Conservation (phyloP, 2,329 filamentous ascomycete species). For the Colletotrichum sublineola region DNA sequence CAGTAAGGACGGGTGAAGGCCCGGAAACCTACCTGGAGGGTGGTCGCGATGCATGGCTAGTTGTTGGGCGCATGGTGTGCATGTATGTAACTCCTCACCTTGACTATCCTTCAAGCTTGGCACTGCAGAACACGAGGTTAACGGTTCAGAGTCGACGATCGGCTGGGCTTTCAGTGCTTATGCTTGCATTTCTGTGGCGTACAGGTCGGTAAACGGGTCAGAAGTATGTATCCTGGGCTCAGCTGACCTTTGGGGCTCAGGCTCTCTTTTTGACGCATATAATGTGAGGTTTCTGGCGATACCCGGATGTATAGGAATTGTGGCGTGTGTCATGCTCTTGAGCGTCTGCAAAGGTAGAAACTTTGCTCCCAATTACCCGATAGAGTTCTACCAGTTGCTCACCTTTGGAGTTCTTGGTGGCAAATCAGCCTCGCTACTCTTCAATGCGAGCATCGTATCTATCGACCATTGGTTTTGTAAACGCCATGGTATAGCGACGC, state of each 20-base stretch:
- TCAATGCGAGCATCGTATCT: conserved; percentile 75
- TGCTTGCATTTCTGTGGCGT: conserved; percentile 78
- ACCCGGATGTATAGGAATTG: conserved; percentile 67
- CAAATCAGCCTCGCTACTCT: conserved; percentile 74
- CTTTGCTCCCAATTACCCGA: too few relatives aligned
- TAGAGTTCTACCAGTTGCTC: conserved; percentile 78
- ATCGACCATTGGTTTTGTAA: conserved; percentile 78
- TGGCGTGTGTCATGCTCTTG: conserved; percentile 69
- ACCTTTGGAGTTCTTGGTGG: conserved; percentile 77
- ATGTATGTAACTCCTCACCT: conserved; percentile 74
- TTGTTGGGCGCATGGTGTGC: conserved; percentile 80
- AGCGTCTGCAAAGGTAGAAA: conserved; percentile 66
- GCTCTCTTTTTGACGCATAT: conserved; percentile 78
- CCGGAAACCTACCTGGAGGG: conserved; percentile 73
- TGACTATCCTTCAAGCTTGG: conserved; percentile 79
- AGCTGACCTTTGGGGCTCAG: conserved; percentile 22
- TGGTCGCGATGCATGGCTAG: conserved; percentile 75
- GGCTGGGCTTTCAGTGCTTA: conserved; percentile 83
- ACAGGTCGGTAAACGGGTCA: conserved; percentile 63
- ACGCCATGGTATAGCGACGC: conserved; percentile 76
- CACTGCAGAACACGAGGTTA: conserved; percentile 73
- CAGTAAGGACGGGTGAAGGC: background rate
- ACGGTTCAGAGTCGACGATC: conserved; percentile 66
- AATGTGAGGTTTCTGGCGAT: conserved; percentile 72
- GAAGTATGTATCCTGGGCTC: too few relatives aligned